These are phyloP conservation scores for Globisporangium ultimum DNA, from an alignment of 352 stramenopile species.

Conservation along the genomic window DNA sequence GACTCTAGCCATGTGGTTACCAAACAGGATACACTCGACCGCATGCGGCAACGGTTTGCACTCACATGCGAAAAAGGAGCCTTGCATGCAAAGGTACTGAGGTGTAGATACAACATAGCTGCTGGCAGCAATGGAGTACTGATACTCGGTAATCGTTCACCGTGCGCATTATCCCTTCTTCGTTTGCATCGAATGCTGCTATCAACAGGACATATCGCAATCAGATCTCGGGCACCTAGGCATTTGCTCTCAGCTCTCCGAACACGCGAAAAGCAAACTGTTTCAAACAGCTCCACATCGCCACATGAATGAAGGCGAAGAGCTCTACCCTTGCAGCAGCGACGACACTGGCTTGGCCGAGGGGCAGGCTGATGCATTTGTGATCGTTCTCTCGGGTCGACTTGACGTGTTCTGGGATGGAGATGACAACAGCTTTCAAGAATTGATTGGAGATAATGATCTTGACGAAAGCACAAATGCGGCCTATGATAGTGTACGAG, in stretches of 20 bases:
- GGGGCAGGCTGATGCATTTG: slow-evolving; percentile 18
- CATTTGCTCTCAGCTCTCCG: slow-evolving; percentile 39
- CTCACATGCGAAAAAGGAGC: slow-evolving; percentile 25
- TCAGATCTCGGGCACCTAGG: slow-evolving; percentile 36
- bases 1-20: not conserved
- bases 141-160: not conserved
- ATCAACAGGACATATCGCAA: slow-evolving; percentile 23
- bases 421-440: slow-evolving; percentile 4
- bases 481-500: not conserved
- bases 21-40: slow-evolving; percentile 13
- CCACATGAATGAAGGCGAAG: slow-evolving; percentile 16
- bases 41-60: slow-evolving; percentile 18
- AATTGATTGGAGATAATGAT: not conserved
- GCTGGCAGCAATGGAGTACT: too few relatives aligned
- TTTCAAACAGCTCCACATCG: slow-evolving; percentile 24
- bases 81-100: slow-evolving; percentile 9
- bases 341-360: not conserved
- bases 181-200: slow-evolving; percentile 13
- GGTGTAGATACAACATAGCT: too few relatives aligned
- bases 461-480: not conserved
- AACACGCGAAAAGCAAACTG: slow-evolving; percentile 23
- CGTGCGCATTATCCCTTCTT: not conserved
- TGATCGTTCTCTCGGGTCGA: slow-evolving; percentile 33
- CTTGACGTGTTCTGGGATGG: slow-evolving; percentile 50
- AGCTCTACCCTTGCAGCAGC: slow-evolving; percentile 10